Conservation (phyloP, 768 basidiomycete species). For the Suillus subluteus region DNA sequence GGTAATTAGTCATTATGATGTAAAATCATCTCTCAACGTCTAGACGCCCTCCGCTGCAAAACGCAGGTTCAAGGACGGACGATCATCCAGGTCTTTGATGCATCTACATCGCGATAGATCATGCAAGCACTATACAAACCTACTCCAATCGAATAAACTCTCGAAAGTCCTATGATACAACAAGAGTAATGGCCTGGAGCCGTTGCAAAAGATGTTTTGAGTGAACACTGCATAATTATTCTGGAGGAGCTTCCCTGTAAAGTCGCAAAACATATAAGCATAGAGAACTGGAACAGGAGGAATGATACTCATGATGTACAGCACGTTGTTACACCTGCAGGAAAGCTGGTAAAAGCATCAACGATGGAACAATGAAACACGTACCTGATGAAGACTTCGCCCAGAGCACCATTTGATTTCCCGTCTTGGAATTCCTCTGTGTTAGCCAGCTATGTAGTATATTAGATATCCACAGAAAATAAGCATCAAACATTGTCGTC, state of each 20-base stretch:
- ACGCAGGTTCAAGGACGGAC: background rate
- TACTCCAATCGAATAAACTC: background rate
- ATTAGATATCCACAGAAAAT: constrained; percentile 3
- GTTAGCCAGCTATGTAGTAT: constrained; percentile 79
- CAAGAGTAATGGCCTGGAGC: background rate
- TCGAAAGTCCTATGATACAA: constrained; percentile 6
- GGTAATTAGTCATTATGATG: background rate
- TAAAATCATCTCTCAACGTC: background rate
- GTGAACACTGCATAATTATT: constrained; percentile 27
- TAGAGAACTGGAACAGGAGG: constrained; percentile 4
- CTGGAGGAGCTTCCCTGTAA: constrained; percentile 78
- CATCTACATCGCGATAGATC: background rate
- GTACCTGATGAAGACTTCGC: constrained; percentile 97
- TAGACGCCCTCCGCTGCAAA: background rate
- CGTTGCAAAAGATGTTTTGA: background rate
- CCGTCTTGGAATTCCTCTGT: constrained; percentile 98
- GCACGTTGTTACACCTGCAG: constrained; percentile 88
- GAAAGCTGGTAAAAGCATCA: constrained; percentile 17
- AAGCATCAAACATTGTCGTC: constrained; percentile 7
- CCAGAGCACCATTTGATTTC: constrained; percentile 92
- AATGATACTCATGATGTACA: constrained; percentile 85
- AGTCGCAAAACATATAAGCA: constrained; percentile 34
- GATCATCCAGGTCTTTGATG: background rate
- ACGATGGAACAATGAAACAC: constrained; percentile 26
- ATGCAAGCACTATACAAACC: constrained; percentile 3